Base-by-base conservation (phyloP, 2,329 filamentous ascomycete species). In the Pyrenophora tritici-repentis region DNA sequence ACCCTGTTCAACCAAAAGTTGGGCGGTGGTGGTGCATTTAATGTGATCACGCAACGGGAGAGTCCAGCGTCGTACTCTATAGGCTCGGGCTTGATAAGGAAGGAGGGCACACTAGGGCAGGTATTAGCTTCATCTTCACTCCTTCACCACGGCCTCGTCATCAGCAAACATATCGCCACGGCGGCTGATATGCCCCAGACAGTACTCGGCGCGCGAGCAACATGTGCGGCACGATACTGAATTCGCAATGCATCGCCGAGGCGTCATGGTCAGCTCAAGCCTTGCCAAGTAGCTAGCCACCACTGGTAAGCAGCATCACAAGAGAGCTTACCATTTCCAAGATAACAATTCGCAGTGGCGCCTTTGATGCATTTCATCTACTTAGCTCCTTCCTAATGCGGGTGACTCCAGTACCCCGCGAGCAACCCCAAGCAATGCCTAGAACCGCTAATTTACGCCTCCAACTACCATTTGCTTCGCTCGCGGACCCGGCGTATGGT, bases 141-240 rank as follows among this genome's bases (percentile, higher is more conserved):
- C 26, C 42, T 41, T 37, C 46, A 50, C 50, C 1, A 46, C 40
- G 14, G 33, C 20, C 26, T 29, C 39, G 6, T 29, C 59, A 55
- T 52, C 50, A 58, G 55, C 50, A 52, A 42, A 43, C 34, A 31
- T 42, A 32, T 58, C 52, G 62, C 62, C 62, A 62, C 56, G 39
- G 52, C 58, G 58, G 54, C 53, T 56, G 47, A 47, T 48, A 48
- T 47, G 32, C 50, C 57, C 50, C 32, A 32, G 40, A 52, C 16
- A 33, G 48, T 26, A 39, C 18, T 42, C 26, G 50, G 36, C 34
- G 46, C 54, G 36, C 42, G 34, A 29, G 45, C 32, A 46, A 45
- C 43, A 20, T 41, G 31, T 47, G 33, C 49, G 31, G 49, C 42
- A 46, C 44, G 50, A 45, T 53, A 50, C 54, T 52, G 42, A 34